A percentile compares a stretch with the other conserved stretches of the same genome.
phyloP scores from a whole-genome alignment of 2,329 filamentous ascomycete species.

The Fusarium graminum region DNA sequence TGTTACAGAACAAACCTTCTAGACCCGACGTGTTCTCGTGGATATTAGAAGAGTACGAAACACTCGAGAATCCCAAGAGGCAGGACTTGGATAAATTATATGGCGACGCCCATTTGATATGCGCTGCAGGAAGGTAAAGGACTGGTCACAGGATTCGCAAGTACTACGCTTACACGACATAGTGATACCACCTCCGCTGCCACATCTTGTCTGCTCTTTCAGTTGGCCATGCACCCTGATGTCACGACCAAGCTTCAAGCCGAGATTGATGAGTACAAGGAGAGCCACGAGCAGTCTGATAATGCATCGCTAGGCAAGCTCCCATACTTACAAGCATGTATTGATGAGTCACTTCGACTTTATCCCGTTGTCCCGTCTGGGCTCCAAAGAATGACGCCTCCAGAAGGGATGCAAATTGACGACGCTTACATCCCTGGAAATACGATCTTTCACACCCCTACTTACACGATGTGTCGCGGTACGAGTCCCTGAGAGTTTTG shows the following conservation, averaged over 20 bases:
- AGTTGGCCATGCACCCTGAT: conserved; percentile 1
- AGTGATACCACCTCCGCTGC: conserved; percentile 38
- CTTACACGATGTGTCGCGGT: conserved; percentile 32
- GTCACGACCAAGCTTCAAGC: neutral
- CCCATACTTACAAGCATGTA: conserved; percentile 37
- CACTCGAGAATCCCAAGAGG: neutral
- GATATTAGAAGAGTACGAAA: conserved; percentile 19
- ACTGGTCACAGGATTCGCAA: fast-evolving
- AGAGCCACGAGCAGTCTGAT: neutral
- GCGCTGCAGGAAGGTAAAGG: conserved; percentile 17
- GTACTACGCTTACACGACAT: neutral
- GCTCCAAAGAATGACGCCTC: conserved; percentile 17
- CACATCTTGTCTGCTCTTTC: conserved; percentile 17
- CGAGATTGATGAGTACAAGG: conserved; percentile 31
- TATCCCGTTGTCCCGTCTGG: conserved; percentile 29
- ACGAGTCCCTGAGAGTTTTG: neutral
- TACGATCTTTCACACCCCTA: conserved; percentile 1
- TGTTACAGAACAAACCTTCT: neutral
- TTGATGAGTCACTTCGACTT: conserved; percentile 38
- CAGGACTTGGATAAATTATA: conserved; percentile 1
- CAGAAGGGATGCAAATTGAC: conserved; percentile 9
- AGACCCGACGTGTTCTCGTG: conserved; percentile 19
- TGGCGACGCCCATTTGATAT: conserved; percentile 6
- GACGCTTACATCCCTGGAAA: conserved; percentile 22
- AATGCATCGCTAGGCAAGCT: conserved; percentile 8